phyloP scores from a whole-genome alignment of 805 yeast genomes.

The Candida verbasci region DNA sequence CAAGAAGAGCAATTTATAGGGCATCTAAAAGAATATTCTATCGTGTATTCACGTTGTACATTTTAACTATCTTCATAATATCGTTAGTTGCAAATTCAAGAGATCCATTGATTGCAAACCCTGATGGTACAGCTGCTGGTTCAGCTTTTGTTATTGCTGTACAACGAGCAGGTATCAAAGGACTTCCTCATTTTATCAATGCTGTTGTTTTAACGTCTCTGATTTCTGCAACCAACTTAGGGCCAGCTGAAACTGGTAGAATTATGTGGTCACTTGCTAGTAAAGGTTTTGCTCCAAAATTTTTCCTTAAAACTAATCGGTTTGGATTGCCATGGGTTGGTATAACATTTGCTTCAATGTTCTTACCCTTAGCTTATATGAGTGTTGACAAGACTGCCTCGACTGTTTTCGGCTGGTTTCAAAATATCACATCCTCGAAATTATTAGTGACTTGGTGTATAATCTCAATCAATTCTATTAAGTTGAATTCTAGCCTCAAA shows the following conservation, averaged over 20 bases:
- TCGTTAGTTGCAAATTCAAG: conserved; percentile 32
- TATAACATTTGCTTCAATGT: conserved; percentile 44
- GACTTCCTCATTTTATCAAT: conserved; percentile 31
- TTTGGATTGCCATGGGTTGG: conserved; percentile 70
- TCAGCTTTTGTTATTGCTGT: conserved; percentile 40
- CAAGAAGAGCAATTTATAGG: conserved; percentile 36
- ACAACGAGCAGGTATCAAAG: conserved; percentile 28
- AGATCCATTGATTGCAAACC: conserved; percentile 23
- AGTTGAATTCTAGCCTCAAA: conserved; percentile 58
- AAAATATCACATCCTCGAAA: conserved; percentile 70
- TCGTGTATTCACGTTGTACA: conserved; percentile 41
- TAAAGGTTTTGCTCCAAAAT: conserved; percentile 34
- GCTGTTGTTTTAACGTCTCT: conserved; percentile 30
- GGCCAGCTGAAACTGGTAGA: conserved; percentile 26
- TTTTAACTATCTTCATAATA: conserved; percentile 41
- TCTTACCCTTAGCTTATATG: conserved; percentile 70
- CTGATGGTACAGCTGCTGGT: conserved; percentile 35
- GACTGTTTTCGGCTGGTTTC: conserved; percentile 61
- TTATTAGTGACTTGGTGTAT: conserved; percentile 74
- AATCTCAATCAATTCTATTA: conserved; percentile 61
- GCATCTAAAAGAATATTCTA: conserved; percentile 43
- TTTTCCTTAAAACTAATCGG: conserved; percentile 26
- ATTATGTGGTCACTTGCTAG: conserved; percentile 32
- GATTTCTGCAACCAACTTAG: conserved; percentile 33
- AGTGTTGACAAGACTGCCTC: conserved; percentile 53